Evolutionary conservation across 371 early-diverging fungal species (phyloP).

Genomic region (Mucor mucedo): DNA sequence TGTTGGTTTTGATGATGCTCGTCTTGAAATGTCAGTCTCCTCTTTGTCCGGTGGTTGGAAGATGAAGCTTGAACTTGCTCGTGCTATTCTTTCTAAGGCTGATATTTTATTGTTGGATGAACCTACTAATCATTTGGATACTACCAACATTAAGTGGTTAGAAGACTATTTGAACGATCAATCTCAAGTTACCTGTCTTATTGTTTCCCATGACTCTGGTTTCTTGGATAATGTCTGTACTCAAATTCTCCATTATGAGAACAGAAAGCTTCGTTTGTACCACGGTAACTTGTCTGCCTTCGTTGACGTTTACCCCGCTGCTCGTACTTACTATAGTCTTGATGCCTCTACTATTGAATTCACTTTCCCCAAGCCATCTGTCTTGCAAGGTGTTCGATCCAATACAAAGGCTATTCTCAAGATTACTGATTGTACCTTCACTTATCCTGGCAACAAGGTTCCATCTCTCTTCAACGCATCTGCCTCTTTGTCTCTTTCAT

Average conservation of each 20-base stretch:
- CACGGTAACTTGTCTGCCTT: conserved; percentile 74
- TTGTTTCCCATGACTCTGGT: conserved; percentile 99
- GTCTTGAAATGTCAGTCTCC: conserved; percentile 62
- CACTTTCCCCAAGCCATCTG: conserved; percentile 75
- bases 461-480: conserved; percentile 67
- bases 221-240: conserved; percentile 88
- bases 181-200: conserved; percentile 94
- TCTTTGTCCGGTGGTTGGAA: conserved; percentile 90
- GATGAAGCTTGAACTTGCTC: conserved; percentile 85
- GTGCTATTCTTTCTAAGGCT: conserved; percentile 83
- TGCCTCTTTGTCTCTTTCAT: conserved; percentile 71
- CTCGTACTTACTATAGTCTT: conserved; percentile 74
- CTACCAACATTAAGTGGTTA: conserved; percentile 94
- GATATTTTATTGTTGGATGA: conserved; percentile 98
- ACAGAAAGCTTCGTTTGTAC: conserved; percentile 71
- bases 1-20: conserved; percentile 72
- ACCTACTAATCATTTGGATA: conserved; percentile 94
- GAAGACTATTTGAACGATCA: conserved; percentile 92
- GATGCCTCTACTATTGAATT: conserved; percentile 72
- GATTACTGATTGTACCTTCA: conserved; percentile 68
- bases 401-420: conserved; percentile 81
- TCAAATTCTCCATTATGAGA: conserved; percentile 79
- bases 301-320: conserved; percentile 62
- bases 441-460: conserved; percentile 69
- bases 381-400: conserved; percentile 76